Evolutionary conservation across 1,284 basidiomycete genomes (phyloP).

Genomic region (Sphaerobolus stellatus): DNA sequence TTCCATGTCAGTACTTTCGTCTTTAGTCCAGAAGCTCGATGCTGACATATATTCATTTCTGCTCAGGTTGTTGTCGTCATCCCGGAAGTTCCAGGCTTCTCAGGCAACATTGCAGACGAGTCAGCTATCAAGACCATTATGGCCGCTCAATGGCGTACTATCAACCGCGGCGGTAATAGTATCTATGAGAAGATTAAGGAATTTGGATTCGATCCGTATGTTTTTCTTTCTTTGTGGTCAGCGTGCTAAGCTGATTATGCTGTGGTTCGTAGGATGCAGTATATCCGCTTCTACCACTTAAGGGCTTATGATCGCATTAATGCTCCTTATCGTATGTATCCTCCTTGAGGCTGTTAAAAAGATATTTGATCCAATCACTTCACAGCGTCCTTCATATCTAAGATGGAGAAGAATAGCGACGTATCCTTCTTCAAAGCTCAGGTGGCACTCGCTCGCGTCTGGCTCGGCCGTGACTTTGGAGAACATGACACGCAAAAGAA

Average conservation of each 20-base stretch:
- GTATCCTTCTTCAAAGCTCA: constrained; percentile 84
- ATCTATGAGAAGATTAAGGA: constrained; percentile 82
- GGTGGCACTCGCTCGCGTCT: constrained; percentile 82
- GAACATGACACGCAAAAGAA: constrained; percentile 44
- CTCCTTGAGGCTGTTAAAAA: neutral
- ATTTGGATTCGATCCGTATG: constrained; percentile 81
- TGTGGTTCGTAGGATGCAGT: constrained; percentile 48
- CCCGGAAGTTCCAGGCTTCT: constrained; percentile 80
- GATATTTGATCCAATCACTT: neutral
- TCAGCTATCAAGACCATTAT: constrained; percentile 76
- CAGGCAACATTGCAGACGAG: constrained; percentile 78
- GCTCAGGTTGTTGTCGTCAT: constrained; percentile 73
- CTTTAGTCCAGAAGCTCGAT: neutral
- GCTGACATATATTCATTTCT: neutral
- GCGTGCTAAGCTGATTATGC: neutral
- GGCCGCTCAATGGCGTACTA: constrained; percentile 80
- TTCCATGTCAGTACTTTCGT: constrained; percentile 64
- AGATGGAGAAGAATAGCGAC: constrained; percentile 74
- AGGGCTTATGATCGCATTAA: constrained; percentile 91
- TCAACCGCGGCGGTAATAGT: constrained; percentile 83
- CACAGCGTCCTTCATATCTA: constrained; percentile 55
- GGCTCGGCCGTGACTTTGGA: constrained; percentile 57
- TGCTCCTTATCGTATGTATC: constrained; percentile 57
- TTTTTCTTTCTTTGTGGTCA: constrained; percentile 16
- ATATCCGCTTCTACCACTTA: constrained; percentile 87